Evolutionary conservation across 495 filamentous ascomycete species (phyloP).

Genomic region (Penicillium chermesinum): DNA sequence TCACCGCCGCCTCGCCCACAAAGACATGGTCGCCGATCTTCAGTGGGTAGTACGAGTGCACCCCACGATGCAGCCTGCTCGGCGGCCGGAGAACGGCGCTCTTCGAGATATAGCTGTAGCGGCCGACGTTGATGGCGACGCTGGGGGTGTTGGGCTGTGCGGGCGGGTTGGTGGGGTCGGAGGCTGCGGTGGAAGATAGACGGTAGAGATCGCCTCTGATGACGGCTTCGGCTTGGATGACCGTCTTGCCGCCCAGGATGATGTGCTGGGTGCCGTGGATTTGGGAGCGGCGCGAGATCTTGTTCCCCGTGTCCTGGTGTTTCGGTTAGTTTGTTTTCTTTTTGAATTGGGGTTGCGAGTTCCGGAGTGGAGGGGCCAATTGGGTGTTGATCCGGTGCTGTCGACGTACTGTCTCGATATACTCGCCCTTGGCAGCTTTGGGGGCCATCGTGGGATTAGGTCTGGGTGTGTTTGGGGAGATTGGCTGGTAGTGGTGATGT

Average conservation of each 20-base stretch:
- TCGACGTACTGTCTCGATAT: slow-evolving; percentile 82
- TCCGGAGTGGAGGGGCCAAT: background rate
- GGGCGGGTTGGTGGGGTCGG: slow-evolving; percentile 19
- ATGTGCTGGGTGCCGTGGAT: slow-evolving; percentile 96
- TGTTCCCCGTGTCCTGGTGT: slow-evolving; percentile 91
- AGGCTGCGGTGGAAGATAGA: slow-evolving; percentile 24
- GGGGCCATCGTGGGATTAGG: slow-evolving; percentile 55
- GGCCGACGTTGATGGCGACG: slow-evolving; percentile 72
- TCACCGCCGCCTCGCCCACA: slow-evolving; percentile 64
- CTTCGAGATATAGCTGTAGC: slow-evolving; percentile 79
- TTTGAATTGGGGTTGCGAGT: slow-evolving; percentile 1
- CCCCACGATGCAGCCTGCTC: slow-evolving; percentile 55
- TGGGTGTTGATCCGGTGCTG: background rate
- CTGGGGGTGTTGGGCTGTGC: slow-evolving; percentile 25
- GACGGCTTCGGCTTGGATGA: slow-evolving; percentile 85
- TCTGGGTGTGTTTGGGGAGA: background rate
- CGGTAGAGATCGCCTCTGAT: slow-evolving; percentile 87
- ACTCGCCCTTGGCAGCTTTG: slow-evolving; percentile 77
- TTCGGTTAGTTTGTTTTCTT: slow-evolving; percentile 3
- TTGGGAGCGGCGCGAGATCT: slow-evolving; percentile 84
- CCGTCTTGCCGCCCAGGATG: slow-evolving; percentile 91
- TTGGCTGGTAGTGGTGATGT: slow-evolving; percentile 2
- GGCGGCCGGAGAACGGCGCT: slow-evolving; percentile 73
- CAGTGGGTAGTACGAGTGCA: slow-evolving; percentile 68
- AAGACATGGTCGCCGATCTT: slow-evolving; percentile 93